A percentile compares a stretch with the other conserved stretches of the same genome.
Evolutionary conservation across 2,329 filamentous ascomycete species (phyloP).

Genomic region (Hymenoscyphus linearis): DNA sequence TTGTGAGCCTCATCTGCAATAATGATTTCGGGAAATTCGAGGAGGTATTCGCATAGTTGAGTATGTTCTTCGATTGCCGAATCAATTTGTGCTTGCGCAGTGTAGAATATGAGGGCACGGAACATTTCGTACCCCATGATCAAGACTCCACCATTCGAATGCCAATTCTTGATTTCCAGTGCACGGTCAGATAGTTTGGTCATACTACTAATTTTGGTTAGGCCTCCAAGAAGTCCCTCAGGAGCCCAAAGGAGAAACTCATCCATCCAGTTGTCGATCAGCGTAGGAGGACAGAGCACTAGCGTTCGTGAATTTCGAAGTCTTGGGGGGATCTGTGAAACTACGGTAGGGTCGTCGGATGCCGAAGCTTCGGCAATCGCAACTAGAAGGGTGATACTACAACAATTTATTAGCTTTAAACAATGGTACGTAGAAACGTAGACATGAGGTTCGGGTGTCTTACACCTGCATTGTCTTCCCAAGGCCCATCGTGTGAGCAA

Average conservation of each 20-base stretch:
- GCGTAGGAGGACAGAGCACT: conserved; percentile 67
- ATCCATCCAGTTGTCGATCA: conserved; percentile 79
- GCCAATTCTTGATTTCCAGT: conserved; percentile 52
- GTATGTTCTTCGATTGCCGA: conserved; percentile 31
- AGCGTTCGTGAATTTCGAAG: conserved; percentile 61
- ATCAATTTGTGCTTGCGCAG: conserved; percentile 30
- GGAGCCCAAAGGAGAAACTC: conserved; percentile 70
- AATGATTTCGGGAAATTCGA: conserved; percentile 55
- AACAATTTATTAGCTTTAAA: conserved; percentile 11
- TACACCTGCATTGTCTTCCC: conserved; percentile 88
- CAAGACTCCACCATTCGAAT: conserved; percentile 62
- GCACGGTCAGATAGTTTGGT: conserved; percentile 37
- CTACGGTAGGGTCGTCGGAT: conserved; percentile 52
- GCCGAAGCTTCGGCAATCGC: conserved; percentile 62
- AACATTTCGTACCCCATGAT: conserved; percentile 72
- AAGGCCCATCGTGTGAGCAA: conserved; percentile 87
- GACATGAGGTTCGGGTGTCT: conserved; percentile 19
- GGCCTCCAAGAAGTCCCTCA: conserved; percentile 45
- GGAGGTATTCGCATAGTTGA: conserved; percentile 29
- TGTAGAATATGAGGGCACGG: conserved; percentile 31
- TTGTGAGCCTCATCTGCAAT: conserved; percentile 81
- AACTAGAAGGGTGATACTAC: conserved; percentile 68
- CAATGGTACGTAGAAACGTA: background rate
- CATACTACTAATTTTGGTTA: conserved; percentile 50
- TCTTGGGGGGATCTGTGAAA: conserved; percentile 61